phyloP scores from a whole-genome alignment of 192 early-diverging fungal species.

The Backusella tarrabulga region DNA sequence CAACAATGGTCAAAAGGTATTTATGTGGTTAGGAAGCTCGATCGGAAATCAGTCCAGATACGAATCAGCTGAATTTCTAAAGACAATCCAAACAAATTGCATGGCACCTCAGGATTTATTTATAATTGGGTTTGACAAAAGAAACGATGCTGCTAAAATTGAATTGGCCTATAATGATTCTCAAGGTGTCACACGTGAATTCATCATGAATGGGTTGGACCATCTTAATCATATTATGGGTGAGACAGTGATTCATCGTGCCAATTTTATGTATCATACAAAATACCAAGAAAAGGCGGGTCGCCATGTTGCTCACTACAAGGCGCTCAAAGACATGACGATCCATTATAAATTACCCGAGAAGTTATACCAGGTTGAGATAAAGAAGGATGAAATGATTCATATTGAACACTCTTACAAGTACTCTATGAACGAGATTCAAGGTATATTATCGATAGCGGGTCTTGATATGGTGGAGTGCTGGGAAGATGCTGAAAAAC shows the following conservation, averaged over 20 bases:
- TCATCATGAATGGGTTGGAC: constrained; percentile 82
- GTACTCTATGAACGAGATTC: constrained; percentile 60
- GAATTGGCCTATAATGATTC: constrained; percentile 85
- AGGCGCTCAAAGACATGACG: constrained; percentile 48
- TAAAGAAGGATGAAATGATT: constrained; percentile 79
- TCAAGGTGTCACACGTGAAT: constrained; percentile 70
- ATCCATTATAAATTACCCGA: constrained; percentile 42
- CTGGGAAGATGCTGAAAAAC: constrained; percentile 53
- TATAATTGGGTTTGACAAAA: constrained; percentile 82
- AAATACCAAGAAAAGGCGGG: constrained; percentile 71
- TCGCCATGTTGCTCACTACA: constrained; percentile 80
- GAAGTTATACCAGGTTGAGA: constrained; percentile 14
- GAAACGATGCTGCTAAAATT: constrained; percentile 70
- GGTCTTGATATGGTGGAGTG: constrained; percentile 44
- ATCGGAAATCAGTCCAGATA: constrained; percentile 75
- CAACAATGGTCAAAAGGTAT: constrained; percentile 54
- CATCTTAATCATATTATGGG: constrained; percentile 74
- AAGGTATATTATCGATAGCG: constrained; percentile 44
- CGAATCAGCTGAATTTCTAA: constrained; percentile 70
- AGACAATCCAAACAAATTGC: constrained; percentile 49
- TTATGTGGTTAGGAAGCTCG: constrained; percentile 90
- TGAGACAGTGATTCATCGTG: constrained; percentile 48
- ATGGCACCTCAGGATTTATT: constrained; percentile 73
- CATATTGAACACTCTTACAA: constrained; percentile 92
- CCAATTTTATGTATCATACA: constrained; percentile 70